These are phyloP conservation scores for Coemansia sp. DNA, from an alignment of 192 early-diverging fungal genomes.

Conservation along the genomic window DNA sequence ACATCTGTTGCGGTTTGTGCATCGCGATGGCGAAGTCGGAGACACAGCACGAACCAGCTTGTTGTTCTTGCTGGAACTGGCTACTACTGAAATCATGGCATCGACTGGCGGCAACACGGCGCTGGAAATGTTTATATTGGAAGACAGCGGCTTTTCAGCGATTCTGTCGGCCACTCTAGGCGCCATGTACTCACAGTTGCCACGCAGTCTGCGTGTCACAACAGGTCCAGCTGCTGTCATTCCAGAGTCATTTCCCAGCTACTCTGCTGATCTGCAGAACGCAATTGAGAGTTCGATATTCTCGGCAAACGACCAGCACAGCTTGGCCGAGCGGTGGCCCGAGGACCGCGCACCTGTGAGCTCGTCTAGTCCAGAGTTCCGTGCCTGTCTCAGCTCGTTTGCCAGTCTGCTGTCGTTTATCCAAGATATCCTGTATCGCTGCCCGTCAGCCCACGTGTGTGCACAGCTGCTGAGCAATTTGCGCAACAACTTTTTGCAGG, in stretches of 20 bases:
- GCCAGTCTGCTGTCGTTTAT: slow-evolving; percentile 36
- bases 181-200: slow-evolving; percentile 87
- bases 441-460: slow-evolving; percentile 39
- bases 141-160: slow-evolving; percentile 77
- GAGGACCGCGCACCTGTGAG: slow-evolving; percentile 64
- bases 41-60: slow-evolving; percentile 87
- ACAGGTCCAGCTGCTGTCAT: slow-evolving; percentile 36
- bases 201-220: slow-evolving; percentile 67
- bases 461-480: slow-evolving; percentile 65
- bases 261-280: slow-evolving; percentile 48
- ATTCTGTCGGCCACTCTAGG: slow-evolving; percentile 83
- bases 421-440: slow-evolving; percentile 47
- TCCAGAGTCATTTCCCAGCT: slow-evolving; percentile 52
- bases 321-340: slow-evolving; percentile 63
- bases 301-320: slow-evolving; percentile 55
- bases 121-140: slow-evolving; percentile 77
- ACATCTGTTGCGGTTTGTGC: slow-evolving; percentile 86
- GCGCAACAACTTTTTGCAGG: slow-evolving; percentile 76
- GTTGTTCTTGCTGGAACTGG: slow-evolving; percentile 81
- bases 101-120: slow-evolving; percentile 57
- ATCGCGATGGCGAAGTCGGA: slow-evolving; percentile 79
- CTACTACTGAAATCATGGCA: slow-evolving; percentile 59
- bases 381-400: slow-evolving; percentile 41
- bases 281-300: slow-evolving; percentile 59
- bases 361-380: slow-evolving; percentile 61